A percentile compares a stretch with the other conserved stretches of the same genome.
phyloP scores from a whole-genome alignment of 257 asterid genomes.

The Anisodus tanguticus region DNA sequence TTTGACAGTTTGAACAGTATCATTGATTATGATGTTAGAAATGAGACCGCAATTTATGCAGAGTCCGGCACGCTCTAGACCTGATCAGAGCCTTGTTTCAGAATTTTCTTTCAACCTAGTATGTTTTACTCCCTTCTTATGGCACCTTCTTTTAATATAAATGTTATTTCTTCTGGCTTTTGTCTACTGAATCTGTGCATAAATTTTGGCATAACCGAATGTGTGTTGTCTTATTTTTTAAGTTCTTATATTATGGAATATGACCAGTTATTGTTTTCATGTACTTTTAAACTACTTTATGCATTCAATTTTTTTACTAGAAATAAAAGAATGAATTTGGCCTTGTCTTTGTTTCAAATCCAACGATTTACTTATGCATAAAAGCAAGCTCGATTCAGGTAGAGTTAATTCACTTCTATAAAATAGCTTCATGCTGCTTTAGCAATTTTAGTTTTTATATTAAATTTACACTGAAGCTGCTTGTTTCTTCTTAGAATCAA shows the following conservation, averaged over 20 bases:
- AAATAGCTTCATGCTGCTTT: background rate
- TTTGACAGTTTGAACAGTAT: conserved; percentile 56
- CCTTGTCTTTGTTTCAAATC: background rate
- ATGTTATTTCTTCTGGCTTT: background rate
- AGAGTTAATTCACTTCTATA: background rate
- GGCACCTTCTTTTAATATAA: background rate
- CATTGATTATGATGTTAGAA: conserved; percentile 64
- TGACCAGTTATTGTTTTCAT: background rate
- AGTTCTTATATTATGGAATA: background rate
- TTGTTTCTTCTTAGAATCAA: background rate
- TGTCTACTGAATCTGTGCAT: background rate
- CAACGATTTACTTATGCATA: background rate
- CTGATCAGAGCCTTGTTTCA: conserved; percentile 83
- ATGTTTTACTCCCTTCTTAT: background rate
- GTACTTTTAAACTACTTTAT: background rate
- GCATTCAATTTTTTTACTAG: background rate
- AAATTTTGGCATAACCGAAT: background rate
- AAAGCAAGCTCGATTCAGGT: background rate
- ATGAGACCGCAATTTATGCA: conserved; percentile 78
- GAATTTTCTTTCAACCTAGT: conserved; percentile 81
- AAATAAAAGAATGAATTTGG: background rate
- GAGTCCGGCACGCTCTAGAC: conserved; percentile 98
- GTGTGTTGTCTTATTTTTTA: background rate
- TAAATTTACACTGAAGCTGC: background rate
- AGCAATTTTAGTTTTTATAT: background rate